Base-by-base conservation (phyloP, 768 basidiomycete genomes). In the Panaeolus cyanescens region DNA sequence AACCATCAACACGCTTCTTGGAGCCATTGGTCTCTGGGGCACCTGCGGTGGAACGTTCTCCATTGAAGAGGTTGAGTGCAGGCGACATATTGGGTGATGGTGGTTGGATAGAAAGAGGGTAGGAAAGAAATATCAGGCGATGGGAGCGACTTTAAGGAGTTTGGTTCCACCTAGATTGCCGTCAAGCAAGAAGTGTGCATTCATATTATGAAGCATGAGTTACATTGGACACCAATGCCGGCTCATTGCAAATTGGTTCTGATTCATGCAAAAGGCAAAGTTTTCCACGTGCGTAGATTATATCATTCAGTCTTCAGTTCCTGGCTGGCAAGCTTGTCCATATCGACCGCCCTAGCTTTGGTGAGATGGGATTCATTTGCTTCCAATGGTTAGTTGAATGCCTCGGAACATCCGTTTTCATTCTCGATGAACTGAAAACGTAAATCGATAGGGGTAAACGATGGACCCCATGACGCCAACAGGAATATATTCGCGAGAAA, bases 1-100 rank as follows among this genome's bases (percentile, higher is more conserved):
- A 93, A 60, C 89, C 89, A 56, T 84, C 79, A 19, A 62, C 40
- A 19, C 36, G 68, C 34, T 65, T 67, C 59, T 64, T 69, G n/a
- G 59, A 15, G 9, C 45, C 45, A 28, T 50, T 50, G 15, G 31
- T 56, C 55, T 42, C 62, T 64, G 32, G 62, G 45, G 6, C 40
- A 54, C n/a, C n/a, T n/a, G 22, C 13, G 13, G n/a, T 45, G 32
- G 54, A 50, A 55, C 33, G 37, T 9, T 5, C 34, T 39, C 45
- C 45, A 50, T 50, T 50, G 42, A 56, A 31, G 15, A 59, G 15
- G 50, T 33, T 58, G 32, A 68, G 57, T 31, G 62, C 63, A 15
- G 68, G 68, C 5, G 68, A 57, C 68, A 70, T 68, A 22, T 22
- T 22, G 39, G 12, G 45, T 22, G 30, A 40, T 19, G 39, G 7